Percentiles rank a stretch among this genome's conserved stretches.
Evolutionary conservation across 2,329 filamentous ascomycete species (phyloP).

Genomic region (Paraphaeosphaeria minitans): DNA sequence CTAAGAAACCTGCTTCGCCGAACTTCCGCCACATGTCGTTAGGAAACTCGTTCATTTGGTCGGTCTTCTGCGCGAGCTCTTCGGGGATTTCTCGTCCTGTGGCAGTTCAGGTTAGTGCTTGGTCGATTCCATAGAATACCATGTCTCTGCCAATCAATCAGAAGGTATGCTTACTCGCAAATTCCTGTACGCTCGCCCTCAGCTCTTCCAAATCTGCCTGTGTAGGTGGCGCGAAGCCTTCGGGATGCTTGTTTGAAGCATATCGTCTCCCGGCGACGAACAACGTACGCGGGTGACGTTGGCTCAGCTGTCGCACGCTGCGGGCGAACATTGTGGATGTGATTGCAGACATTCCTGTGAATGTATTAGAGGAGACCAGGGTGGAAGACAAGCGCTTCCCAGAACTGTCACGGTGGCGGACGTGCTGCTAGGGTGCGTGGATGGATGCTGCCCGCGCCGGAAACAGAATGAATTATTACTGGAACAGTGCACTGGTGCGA

Average conservation of each 20-base stretch:
- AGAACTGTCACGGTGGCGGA: constrained; percentile 6
- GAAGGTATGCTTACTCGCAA: constrained; percentile 60
- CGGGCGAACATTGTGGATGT: constrained; percentile 45
- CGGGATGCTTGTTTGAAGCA: constrained; percentile 72
- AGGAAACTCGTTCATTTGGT: constrained; percentile 86
- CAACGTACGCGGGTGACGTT: constrained; percentile 23
- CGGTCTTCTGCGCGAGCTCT: constrained; percentile 80
- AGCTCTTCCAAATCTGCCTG: constrained; percentile 78
- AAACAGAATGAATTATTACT: neutral
- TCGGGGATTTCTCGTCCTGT: constrained; percentile 80
- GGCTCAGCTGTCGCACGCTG: constrained; percentile 44
- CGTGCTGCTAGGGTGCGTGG: neutral
- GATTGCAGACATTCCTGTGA: constrained; percentile 38
- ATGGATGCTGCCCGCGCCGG: no score
- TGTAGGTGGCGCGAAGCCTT: constrained; percentile 70
- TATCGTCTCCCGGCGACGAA: constrained; percentile 36
- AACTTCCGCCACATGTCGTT: constrained; percentile 91
- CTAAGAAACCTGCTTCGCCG: constrained; percentile 86
- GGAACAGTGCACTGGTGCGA: neutral
- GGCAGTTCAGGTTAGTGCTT: constrained; percentile 3
- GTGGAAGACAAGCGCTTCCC: neutral
- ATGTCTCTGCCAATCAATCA: neutral
- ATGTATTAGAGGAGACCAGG: neutral
- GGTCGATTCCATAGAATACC: neutral
- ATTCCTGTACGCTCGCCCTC: constrained; percentile 84